phyloP scores from a whole-genome alignment of 495 filamentous ascomycete species.

The Hypoxylon crocopeplum region DNA sequence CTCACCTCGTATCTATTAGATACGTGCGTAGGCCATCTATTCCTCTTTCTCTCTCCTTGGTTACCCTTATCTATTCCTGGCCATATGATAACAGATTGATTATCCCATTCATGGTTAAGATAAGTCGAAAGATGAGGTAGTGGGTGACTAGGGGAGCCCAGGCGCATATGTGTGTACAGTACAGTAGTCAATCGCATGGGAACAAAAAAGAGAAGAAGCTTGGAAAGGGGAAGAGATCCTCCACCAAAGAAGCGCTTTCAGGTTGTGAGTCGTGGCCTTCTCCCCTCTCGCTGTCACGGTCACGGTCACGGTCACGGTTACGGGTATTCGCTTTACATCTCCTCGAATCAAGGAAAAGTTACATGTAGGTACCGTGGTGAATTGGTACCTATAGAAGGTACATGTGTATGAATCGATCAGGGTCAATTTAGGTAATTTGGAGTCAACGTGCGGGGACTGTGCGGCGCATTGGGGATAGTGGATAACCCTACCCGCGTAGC shows the following conservation, averaged over 20 bases:
- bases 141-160: slow-evolving; percentile 4
- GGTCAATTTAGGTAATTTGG: slow-evolving; percentile 4
- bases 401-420: slow-evolving; percentile 6
- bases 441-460: slow-evolving; percentile 18
- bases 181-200: neutral
- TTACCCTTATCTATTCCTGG: neutral
- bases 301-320: neutral
- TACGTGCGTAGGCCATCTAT: too few relatives aligned
- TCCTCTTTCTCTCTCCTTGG: too few relatives aligned
- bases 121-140: neutral
- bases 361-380: neutral
- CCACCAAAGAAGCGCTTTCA: neutral
- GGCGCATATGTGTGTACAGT: neutral
- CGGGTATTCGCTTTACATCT: too few relatives aligned
- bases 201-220: neutral
- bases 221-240: slow-evolving; percentile 1
- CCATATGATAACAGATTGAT: too few relatives aligned
- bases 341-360: neutral
- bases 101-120: neutral
- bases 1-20: too few relatives aligned
- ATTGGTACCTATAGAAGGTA: neutral
- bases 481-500: neutral
- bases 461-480: slow-evolving; percentile 4
- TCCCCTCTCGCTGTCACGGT: neutral
- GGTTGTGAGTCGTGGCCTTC: neutral